A percentile compares a stretch with the other conserved stretches of the same genome.
Conservation (phyloP, 441 rosid genomes). For the Erodium texanum region DNA sequence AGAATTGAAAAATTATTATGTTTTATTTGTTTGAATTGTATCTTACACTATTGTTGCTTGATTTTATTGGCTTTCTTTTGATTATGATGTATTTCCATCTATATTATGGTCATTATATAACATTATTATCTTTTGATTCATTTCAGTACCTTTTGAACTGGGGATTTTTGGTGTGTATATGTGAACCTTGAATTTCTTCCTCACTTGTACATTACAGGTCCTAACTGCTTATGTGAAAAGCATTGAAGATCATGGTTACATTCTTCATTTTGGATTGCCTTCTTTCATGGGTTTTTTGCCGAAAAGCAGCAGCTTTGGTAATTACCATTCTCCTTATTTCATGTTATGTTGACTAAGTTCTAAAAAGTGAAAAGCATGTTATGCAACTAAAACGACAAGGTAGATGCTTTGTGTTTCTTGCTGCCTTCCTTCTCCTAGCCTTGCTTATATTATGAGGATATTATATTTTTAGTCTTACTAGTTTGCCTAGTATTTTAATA, state of each 20-base stretch:
- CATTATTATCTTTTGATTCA: conserved; percentile 3
- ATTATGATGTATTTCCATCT: background rate
- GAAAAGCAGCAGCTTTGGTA: conserved; percentile 49
- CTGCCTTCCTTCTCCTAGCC: background rate
- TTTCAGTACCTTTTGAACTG: conserved; percentile 7
- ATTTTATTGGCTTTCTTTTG: background rate
- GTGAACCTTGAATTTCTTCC: conserved; percentile 3
- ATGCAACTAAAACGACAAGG: background rate
- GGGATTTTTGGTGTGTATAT: background rate
- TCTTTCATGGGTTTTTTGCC: conserved; percentile 74
- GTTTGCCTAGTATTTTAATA: background rate
- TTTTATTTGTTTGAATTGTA: conserved; percentile 2
- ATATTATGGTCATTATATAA: background rate
- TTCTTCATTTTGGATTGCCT: conserved; percentile 82
- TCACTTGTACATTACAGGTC: conserved; percentile 38
- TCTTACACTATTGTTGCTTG: background rate
- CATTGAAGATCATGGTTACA: conserved; percentile 93
- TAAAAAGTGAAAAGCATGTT: background rate
- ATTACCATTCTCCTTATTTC: conserved; percentile 8
- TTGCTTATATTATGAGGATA: background rate
- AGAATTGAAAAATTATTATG: background rate
- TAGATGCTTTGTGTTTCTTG: background rate
- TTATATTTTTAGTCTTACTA: background rate
- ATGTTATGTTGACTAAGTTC: conserved; percentile 5
- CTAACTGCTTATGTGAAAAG: conserved; percentile 73